Evolutionary conservation across 345 rosid species (phyloP), one percentile per base, ranked within the genome.

Genomic region (Sapria himalayana): DNA sequence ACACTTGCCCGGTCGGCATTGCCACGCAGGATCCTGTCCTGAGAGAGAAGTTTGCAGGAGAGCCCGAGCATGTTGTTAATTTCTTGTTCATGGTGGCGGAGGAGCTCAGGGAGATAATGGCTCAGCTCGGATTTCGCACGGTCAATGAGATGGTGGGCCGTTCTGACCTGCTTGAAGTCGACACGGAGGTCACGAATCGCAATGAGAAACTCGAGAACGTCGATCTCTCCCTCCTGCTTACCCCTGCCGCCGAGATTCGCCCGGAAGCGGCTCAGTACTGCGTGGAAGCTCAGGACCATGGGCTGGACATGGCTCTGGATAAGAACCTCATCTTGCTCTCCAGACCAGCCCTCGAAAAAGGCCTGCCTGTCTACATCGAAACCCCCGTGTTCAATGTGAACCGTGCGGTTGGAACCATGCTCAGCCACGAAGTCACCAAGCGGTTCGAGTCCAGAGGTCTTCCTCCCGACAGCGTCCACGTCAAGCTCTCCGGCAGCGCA

Each of bases 1-100:
- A 91, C 52, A 91, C 99, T 7, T 91, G 99, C 37, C 99, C 99
- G 14, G 99, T 91, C n/a, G 99, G 99, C 46, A 84, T 91, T 66
- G 99, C 99, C 23, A 91, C 99, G 19, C 99, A 91, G 52, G 99
- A 91, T 70, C 96, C 96, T 15, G 93, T 91, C 40, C 79, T 91
- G 39, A 78, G 99, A 38, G 99, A 75, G 45, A 91, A 91, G 59
- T 91, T 91, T 56, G 96, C 99, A 15, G 99, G 99, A 49, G 96
- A 91, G 53, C 96, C 99, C 16, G 94, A 91, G 55, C 96, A 91
- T 49, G 99, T 84, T 22, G 84, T 91, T 24, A 91, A 91, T 36
- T 91, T 91, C 66, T 84, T 91, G 67, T 84, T 91, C 49, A 84
- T 91, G 99, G 71, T 91, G 12, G 99, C 96, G 11, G 99, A 91